These are phyloP conservation scores for Eucommia ulmoides DNA, from an alignment of 257 asterid genomes.

Conservation along the genomic window DNA sequence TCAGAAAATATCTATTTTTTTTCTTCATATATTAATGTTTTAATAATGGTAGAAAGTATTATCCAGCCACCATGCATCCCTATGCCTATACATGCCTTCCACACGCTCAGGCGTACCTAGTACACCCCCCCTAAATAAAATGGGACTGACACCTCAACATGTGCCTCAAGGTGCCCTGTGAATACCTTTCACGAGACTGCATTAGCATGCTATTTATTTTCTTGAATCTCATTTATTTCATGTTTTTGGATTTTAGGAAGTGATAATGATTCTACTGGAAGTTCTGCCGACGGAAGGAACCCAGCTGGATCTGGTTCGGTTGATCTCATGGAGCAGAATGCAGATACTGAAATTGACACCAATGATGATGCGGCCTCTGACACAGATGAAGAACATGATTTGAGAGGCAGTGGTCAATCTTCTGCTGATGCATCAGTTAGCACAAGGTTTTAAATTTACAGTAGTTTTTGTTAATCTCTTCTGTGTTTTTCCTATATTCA, in stretches of 20 bases:
- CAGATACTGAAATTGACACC: constrained; percentile 26
- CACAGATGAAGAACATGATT: constrained; percentile 44
- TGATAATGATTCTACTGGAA: constrained; percentile 24
- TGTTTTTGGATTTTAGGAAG: constrained; percentile 19
- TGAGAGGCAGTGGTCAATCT: constrained; percentile 17
- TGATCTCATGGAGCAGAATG: constrained; percentile 22
- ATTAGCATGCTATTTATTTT: too few species aligned
- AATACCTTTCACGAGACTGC: too few species aligned
- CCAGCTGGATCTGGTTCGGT: constrained; percentile 8
- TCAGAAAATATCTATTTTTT: too few species aligned
- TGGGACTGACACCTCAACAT: too few species aligned
- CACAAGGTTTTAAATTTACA: constrained; percentile 27
- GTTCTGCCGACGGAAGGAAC: constrained; percentile 13
- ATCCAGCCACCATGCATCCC: too few species aligned
- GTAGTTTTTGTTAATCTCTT: constrained; percentile 1
- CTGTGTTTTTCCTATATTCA: too few species aligned
- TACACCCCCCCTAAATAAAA: too few species aligned
- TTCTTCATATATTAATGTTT: too few species aligned
- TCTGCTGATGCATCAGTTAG: constrained; percentile 23
- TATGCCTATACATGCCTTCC: too few species aligned
- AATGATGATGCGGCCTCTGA: constrained; percentile 41
- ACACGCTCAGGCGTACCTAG: too few species aligned
- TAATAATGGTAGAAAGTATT: too few species aligned
- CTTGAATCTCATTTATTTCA: constrained; percentile 3
- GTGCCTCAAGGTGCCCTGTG: too few species aligned